Evolutionary conservation across 495 filamentous ascomycete genomes (phyloP), one percentile per base, ranked within the genome.

Genomic region (Lophiostoma macrostomum): DNA sequence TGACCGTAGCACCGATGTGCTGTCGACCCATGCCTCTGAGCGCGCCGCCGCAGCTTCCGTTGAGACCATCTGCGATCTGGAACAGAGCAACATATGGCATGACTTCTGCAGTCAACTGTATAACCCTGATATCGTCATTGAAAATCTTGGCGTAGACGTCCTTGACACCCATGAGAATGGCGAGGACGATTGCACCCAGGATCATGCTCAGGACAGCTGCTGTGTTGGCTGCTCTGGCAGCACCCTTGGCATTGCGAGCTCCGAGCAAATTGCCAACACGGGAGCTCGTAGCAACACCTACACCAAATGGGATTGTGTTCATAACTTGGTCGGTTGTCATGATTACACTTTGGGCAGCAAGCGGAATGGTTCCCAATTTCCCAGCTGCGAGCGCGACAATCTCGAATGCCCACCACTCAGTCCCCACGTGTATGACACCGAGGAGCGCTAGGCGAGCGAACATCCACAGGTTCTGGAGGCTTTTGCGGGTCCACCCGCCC

Each of bases 331-430:
- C 91, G 0, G 88, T 85, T 0, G 91, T 95, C 90, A 95, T 95
- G 68, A 95, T 91, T 30, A 96, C 90, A 53, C 82, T 87, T 65
- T 96, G 91, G 0, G 90, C 84, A 10, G 91, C 91, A 0, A 95
- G 76, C 0, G 90, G 76, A 31, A 93, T 83, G 0, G 86, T 93
- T 7, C 90, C 90, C 0, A 96, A 76, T 7, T 82, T 76, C 8
- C 91, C 91, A 3, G 91, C 91, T 1, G 84, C 90, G 0, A 96
- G 74, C 0, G 90, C 89, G n/a, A 95, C 90, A 49, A 96, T 95
- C 69, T 95, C 90, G 59, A 94, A 95, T 0, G 90, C 90, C 90
- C 90, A 95, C 90, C 90, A 95, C 70, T 96, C 90, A 0, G 88
- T 94, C 6, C 91, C 91, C 19, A 95, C 86, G 60, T 95, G 91